Evolutionary conservation across 139 green algal genomes (phyloP).

Genomic region (Micromonas pusilla): DNA sequence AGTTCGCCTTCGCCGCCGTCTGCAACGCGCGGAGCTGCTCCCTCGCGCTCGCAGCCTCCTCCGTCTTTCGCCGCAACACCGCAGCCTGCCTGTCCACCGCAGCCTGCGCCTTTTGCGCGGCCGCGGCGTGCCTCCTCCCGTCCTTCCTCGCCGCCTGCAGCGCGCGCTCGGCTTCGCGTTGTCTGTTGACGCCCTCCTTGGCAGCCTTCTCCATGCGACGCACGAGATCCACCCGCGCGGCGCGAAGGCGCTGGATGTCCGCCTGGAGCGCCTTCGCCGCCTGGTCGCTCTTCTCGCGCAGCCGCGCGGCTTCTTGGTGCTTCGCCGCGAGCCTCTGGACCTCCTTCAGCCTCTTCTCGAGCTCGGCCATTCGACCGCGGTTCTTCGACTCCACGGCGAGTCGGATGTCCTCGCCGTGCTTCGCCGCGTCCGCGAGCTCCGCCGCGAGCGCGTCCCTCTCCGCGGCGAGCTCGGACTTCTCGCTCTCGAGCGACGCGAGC

Average conservation of each 20-base stretch:
- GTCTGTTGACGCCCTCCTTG: slow-evolving; percentile 5
- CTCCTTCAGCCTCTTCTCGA: neutral
- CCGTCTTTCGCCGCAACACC: neutral
- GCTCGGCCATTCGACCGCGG: neutral
- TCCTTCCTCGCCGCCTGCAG: slow-evolving; percentile 13
- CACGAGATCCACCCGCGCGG: slow-evolving; percentile 7
- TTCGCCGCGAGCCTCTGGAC: neutral
- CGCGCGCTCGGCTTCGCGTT: neutral
- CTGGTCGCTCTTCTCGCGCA: neutral
- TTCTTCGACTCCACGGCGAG: neutral
- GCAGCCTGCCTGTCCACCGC: slow-evolving; percentile 1
- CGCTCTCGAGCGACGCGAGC: neutral
- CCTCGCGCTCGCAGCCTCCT: neutral
- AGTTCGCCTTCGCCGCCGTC: neutral
- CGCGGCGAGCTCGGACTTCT: neutral
- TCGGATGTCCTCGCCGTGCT: neutral
- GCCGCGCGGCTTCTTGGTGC: neutral
- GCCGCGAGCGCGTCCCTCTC: neutral
- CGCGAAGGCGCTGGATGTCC: slow-evolving; percentile 3
- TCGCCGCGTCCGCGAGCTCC: neutral
- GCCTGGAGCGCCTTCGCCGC: neutral
- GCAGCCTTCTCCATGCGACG: slow-evolving; percentile 3
- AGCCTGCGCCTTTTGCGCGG: slow-evolving; percentile 8
- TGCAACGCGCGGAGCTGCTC: neutral
- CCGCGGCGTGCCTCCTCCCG: neutral